Conservation (phyloP, 805 yeast genomes). For the Saccharomycopsis sp. region DNA sequence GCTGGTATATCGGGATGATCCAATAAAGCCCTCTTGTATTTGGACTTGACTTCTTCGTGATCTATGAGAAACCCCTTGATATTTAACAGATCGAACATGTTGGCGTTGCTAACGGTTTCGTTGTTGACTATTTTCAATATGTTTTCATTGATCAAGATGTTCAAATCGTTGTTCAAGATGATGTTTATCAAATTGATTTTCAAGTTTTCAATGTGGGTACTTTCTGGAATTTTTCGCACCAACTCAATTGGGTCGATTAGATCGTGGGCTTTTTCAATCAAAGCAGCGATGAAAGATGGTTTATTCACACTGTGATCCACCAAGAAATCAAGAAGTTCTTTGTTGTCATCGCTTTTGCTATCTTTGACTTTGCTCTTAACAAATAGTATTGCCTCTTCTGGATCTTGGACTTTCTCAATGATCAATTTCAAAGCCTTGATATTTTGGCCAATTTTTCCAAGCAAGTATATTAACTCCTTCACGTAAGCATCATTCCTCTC, state of each 20-base stretch:
- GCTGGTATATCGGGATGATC: too few relatives aligned
- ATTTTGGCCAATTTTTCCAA: slow-evolving; percentile 77
- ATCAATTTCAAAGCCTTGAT: slow-evolving; percentile 68
- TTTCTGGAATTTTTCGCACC: slow-evolving; percentile 51
- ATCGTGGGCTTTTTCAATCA: slow-evolving; percentile 61
- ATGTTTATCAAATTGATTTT: slow-evolving; percentile 52
- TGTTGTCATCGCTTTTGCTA: slow-evolving; percentile 46
- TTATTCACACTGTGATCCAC: slow-evolving; percentile 59
- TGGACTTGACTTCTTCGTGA: neutral
- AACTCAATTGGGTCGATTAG: slow-evolving; percentile 62
- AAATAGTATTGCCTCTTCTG: slow-evolving; percentile 71
- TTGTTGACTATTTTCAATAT: slow-evolving; percentile 45
- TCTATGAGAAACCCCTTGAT: slow-evolving; percentile 26
- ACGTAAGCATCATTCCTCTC: slow-evolving; percentile 37
- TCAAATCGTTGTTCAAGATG: slow-evolving; percentile 52
- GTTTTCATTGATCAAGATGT: slow-evolving; percentile 42
- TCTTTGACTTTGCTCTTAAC: slow-evolving; percentile 48
- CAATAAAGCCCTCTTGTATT: too few relatives aligned
- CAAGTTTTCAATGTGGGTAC: slow-evolving; percentile 57
- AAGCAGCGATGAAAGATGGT: slow-evolving; percentile 68
- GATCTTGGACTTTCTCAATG: slow-evolving; percentile 68
- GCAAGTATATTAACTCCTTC: slow-evolving; percentile 70
- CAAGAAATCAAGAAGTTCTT: slow-evolving; percentile 73
- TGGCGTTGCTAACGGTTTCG: slow-evolving; percentile 38
- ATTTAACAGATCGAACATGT: slow-evolving; percentile 26